Evolutionary conservation across 352 stramenopile genomes (phyloP).

Genomic region (Blastocystis sp.): DNA sequence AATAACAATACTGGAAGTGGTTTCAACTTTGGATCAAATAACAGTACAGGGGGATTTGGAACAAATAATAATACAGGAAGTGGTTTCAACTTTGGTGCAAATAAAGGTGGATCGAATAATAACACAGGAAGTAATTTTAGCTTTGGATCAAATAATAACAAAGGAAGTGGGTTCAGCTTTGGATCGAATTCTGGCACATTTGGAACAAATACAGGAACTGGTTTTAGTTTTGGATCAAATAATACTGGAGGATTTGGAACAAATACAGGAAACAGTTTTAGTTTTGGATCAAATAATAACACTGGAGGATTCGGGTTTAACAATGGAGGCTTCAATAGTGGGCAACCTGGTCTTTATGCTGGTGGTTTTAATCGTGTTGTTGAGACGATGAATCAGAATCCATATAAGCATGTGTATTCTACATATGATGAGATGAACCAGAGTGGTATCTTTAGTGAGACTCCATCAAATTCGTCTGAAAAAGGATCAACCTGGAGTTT

Average conservation of each 20-base stretch:
- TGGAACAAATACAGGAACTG: neutral
- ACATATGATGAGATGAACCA: no score
- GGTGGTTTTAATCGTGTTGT: neutral
- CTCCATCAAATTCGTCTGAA: no score
- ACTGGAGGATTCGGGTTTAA: neutral
- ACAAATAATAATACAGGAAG: neutral
- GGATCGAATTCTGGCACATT: neutral
- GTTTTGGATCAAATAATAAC: neutral
- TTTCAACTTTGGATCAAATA: slow-evolving; percentile 33
- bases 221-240: neutral
- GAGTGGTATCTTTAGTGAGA: no score
- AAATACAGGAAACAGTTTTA: neutral
- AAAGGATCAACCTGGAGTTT: no score
- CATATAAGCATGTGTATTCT: neutral
- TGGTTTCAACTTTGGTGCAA: neutral
- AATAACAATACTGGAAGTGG: neutral
- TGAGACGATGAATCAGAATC: neutral
- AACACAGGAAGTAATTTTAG: neutral
- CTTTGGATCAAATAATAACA: neutral
- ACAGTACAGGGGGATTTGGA: neutral
- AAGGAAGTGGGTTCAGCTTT: neutral
- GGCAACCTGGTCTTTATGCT: neutral
- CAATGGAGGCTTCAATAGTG: neutral
- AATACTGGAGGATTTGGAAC: neutral
- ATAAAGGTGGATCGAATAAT: neutral